Evolutionary conservation across 352 stramenopile species (phyloP).

Genomic region (Pilasporangium apinafurcum): DNA sequence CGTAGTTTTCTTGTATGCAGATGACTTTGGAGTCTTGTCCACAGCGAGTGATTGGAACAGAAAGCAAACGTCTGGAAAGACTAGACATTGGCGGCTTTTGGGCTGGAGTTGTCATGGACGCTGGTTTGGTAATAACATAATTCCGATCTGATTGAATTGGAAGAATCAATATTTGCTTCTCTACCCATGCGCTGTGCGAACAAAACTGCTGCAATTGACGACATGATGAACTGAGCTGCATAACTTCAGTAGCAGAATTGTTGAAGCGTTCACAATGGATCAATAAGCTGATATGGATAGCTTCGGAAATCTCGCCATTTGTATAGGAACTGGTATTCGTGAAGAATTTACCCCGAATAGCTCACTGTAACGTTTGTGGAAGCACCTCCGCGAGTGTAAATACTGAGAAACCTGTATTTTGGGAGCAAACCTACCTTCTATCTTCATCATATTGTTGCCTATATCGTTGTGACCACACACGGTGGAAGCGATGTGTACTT

Average conservation of each 20-base stretch:
- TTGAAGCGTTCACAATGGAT: not conserved
- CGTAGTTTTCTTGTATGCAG: slow-evolving; percentile 56
- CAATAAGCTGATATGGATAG: not conserved
- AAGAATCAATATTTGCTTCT: slow-evolving; percentile 21
- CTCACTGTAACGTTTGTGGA: no score
- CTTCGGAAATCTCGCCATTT: not conserved
- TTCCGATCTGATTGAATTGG: slow-evolving; percentile 18
- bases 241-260: no score
- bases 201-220: slow-evolving; percentile 37
- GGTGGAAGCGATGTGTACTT: not conserved
- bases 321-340: not conserved
- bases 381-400: no score
- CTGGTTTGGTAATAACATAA: not conserved
- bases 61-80: not conserved
- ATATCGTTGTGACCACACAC: not conserved
- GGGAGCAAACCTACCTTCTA: no score
- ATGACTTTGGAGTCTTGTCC: not conserved
- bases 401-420: slow-evolving; percentile 1
- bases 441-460: not conserved
- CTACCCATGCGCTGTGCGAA: slow-evolving; percentile 18
- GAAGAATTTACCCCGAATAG: not conserved
- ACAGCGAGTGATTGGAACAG: not conserved
- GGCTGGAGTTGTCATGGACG: not conserved
- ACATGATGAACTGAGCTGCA: not conserved
- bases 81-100: not conserved